phyloP scores from a whole-genome alignment of 140 eudicot genomes.

The Ambrosia hybrid region DNA sequence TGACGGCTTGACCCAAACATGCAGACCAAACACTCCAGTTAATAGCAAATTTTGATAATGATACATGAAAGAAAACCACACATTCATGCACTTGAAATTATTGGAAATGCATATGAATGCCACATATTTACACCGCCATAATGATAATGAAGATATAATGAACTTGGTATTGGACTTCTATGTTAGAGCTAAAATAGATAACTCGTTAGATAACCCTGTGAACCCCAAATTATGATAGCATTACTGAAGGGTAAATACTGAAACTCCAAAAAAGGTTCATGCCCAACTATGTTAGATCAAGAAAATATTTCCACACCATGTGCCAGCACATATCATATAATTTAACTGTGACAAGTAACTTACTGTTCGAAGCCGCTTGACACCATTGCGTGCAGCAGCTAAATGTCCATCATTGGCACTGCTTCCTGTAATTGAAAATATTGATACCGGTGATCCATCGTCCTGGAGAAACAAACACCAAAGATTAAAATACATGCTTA shows the following conservation, averaged over 20 bases:
- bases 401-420: conserved; percentile 84
- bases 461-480: conserved; percentile 49
- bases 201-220: too few relatives aligned
- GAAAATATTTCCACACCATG: neutral
- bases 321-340: neutral
- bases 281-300: neutral
- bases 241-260: too few relatives aligned
- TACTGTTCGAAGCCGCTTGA: conserved; percentile 94
- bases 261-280: too few relatives aligned
- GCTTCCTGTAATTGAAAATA: conserved; percentile 91
- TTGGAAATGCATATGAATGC: neutral
- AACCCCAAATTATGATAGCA: too few relatives aligned
- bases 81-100: conserved; percentile 5
- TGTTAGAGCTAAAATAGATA: neutral
- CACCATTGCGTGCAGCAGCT: conserved; percentile 98
- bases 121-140: conserved; percentile 16
- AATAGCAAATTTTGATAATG: neutral
- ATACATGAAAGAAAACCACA: neutral
- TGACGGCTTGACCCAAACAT: conserved; percentile 13
- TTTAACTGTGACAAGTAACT: conserved; percentile 19
- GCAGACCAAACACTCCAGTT: neutral
- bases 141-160: conserved; percentile 8
- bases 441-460: conserved; percentile 89
- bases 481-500: conserved; percentile 1
- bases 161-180: conserved; percentile 5